phyloP scores from a whole-genome alignment of 2,329 filamentous ascomycete genomes.

The Sclerotinia minor region DNA sequence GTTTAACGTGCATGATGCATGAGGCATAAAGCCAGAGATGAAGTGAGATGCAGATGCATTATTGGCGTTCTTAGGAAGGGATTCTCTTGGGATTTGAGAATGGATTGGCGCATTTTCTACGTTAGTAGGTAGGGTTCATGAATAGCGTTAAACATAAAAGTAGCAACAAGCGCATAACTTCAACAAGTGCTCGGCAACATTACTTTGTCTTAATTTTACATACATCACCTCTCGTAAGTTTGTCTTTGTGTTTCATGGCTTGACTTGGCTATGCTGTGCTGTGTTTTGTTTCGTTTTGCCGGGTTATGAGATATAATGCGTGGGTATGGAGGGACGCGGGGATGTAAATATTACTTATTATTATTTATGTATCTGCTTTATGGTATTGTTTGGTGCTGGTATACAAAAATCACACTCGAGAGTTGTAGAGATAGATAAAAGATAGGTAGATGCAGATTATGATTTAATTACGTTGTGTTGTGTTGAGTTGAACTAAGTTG shows the following conservation, averaged over 20 bases:
- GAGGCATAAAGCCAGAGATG: constrained; percentile 2
- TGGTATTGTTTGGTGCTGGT: too few relatives aligned
- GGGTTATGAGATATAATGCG: background rate
- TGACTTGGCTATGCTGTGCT: background rate
- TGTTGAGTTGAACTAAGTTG: too few relatives aligned
- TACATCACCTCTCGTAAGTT: background rate
- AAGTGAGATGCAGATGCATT: constrained; percentile 8
- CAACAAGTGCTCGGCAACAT: background rate
- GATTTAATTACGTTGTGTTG: too few relatives aligned
- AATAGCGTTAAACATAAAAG: constrained; percentile 2
- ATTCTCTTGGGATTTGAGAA: background rate
- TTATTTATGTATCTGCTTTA: background rate
- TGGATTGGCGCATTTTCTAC: constrained; percentile 13
- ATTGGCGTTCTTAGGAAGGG: constrained; percentile 14
- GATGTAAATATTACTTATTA: too few relatives aligned
- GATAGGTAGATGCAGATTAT: background rate
- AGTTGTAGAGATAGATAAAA: background rate
- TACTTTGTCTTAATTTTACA: constrained; percentile 1
- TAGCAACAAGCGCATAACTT: constrained; percentile 4
- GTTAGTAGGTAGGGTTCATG: constrained; percentile 7
- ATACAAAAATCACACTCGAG: background rate
- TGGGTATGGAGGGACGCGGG: too few relatives aligned
- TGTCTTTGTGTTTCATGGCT: constrained; percentile 5
- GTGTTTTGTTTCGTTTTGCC: background rate
- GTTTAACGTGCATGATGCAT: constrained; percentile 16